These are phyloP conservation scores for Ampelomyces quisqualis DNA, from an alignment of 2,329 filamentous ascomycete genomes.

Conservation along the genomic window DNA sequence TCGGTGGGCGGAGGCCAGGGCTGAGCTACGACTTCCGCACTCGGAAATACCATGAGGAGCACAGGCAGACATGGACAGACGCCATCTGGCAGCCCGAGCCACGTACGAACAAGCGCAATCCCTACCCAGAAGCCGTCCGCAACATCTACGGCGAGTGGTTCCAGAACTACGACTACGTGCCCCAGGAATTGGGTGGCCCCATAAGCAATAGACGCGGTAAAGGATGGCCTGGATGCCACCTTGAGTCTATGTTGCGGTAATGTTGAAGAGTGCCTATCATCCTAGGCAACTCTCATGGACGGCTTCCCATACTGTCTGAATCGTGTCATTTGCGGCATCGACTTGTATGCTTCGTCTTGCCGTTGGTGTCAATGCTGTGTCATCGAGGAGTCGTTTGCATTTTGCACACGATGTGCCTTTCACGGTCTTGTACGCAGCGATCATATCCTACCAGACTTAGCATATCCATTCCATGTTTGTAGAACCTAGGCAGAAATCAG, in stretches of 20 bases:
- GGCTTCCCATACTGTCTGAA: conserved; percentile 36
- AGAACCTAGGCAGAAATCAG: not conserved
- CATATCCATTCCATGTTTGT: not conserved
- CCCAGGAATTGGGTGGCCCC: conserved; percentile 5
- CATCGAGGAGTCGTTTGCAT: conserved; percentile 36
- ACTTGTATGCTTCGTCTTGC: conserved; percentile 37
- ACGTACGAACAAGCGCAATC: conserved; percentile 14
- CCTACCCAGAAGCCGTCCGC: conserved; percentile 30
- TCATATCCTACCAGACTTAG: conserved; percentile 40
- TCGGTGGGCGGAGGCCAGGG: conserved; percentile 18
- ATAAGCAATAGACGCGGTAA: conserved; percentile 4
- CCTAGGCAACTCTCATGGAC: conserved; percentile 41
- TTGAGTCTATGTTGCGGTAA: too few species aligned
- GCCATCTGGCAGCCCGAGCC: conserved; percentile 32
- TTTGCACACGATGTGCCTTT: conserved; percentile 35
- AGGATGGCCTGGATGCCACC: not conserved
- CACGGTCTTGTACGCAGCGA: conserved; percentile 41
- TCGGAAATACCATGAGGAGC: conserved; percentile 33
- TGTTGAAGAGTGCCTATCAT: too few species aligned
- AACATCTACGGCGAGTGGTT: conserved; percentile 31
- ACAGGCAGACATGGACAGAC: conserved; percentile 36
- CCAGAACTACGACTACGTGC: conserved; percentile 20
- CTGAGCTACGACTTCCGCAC: conserved; percentile 42
- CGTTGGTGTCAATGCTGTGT: conserved; percentile 23
- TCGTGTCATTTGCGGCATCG: conserved; percentile 15